Conservation (phyloP, 106 monocot genomes). For the Allium fistulosum region DNA sequence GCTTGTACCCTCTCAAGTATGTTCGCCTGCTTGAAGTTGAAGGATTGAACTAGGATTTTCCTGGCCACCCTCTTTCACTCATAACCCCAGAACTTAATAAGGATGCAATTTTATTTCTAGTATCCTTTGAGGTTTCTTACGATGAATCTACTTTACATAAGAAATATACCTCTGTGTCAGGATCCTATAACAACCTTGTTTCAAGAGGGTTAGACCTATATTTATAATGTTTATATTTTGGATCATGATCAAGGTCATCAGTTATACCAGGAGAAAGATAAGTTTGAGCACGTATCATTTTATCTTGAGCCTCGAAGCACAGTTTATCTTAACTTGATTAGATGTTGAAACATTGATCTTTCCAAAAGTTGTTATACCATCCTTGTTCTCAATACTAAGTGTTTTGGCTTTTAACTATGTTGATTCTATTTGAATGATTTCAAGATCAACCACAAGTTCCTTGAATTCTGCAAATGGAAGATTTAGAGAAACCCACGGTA, state of each 20-base stretch:
- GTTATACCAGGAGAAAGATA: constrained; percentile 51
- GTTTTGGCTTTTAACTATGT: constrained; percentile 24
- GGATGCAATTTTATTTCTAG: too few species aligned
- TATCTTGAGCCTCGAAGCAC: constrained; percentile 17
- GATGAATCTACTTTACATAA: too few species aligned
- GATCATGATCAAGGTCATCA: constrained; percentile 36
- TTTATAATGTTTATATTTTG: constrained; percentile 42
- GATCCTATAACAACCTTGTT: too few species aligned
- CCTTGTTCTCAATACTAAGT: constrained; percentile 26
- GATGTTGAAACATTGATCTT: too few species aligned
- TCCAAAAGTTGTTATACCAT: constrained; percentile 11
- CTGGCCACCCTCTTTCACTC: too few species aligned
- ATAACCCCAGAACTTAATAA: too few species aligned
- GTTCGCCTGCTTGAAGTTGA: too few species aligned
- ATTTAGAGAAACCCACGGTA: constrained; percentile 9
- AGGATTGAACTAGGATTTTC: too few species aligned
- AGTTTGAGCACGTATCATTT: constrained; percentile 32
- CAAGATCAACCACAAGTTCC: not conserved
- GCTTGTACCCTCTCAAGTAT: too few species aligned
- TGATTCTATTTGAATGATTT: not conserved
- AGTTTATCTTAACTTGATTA: not conserved
- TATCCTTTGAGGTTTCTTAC: too few species aligned
- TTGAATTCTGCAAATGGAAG: constrained; percentile 9
- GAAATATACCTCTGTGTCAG: too few species aligned
- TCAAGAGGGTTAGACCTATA: constrained; percentile 65